Conservation (phyloP, 2,329 filamentous ascomycete species). For the Colletotrichum shisoi region DNA sequence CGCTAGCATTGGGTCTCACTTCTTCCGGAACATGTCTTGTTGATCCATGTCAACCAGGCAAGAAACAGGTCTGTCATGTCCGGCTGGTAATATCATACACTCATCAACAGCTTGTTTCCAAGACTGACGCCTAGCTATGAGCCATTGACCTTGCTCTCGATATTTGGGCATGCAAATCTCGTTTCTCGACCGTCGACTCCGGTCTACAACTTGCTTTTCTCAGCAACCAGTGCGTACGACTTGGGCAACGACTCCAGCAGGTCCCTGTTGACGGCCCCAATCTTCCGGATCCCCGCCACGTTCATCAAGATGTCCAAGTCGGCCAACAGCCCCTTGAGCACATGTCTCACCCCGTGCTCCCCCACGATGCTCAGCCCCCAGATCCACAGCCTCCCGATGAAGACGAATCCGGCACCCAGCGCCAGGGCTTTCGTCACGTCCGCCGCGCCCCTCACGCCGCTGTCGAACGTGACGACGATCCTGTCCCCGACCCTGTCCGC, state of each 20-base stretch:
- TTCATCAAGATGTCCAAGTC: constrained; percentile 67
- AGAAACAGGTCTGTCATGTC: too few relatives aligned
- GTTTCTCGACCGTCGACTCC: neutral
- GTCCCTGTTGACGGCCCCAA: constrained; percentile 48
- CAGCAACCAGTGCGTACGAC: constrained; percentile 21
- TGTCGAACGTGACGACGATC: constrained; percentile 50
- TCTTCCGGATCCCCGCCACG: constrained; percentile 58
- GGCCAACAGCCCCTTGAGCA: constrained; percentile 50
- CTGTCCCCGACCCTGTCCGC: constrained; percentile 44
- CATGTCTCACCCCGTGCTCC: constrained; percentile 30
- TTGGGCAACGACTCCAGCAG: constrained; percentile 28
- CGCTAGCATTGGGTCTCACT: neutral
- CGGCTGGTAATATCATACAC: too few relatives aligned
- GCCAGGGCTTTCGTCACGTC: constrained; percentile 67
- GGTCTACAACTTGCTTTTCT: constrained; percentile 28
- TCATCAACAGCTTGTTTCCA: too few relatives aligned
- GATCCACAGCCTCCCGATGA: constrained; percentile 67
- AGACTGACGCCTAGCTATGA: too few relatives aligned
- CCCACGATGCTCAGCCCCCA: constrained; percentile 46
- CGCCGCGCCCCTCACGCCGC: constrained; percentile 64
- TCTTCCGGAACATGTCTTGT: neutral
- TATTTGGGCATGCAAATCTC: too few relatives aligned
- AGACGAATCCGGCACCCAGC: constrained; percentile 64
- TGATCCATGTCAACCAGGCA: neutral
- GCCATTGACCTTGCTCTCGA: neutral